Evolutionary conservation across 352 stramenopile genomes (phyloP).

Genomic region (Nothophytophthora sp.): DNA sequence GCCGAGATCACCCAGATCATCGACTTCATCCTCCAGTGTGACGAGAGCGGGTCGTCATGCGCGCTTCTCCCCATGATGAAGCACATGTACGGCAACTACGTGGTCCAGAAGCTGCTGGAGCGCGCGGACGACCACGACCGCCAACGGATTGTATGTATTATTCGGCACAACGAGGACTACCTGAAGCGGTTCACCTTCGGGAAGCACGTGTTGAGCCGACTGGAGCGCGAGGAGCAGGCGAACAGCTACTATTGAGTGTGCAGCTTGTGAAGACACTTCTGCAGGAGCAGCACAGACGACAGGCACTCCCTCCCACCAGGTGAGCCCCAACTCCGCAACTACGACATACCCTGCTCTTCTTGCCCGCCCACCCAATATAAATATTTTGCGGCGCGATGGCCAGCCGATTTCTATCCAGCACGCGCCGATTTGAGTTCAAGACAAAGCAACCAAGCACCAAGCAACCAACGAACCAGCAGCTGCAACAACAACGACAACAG

Average conservation of each 20-base stretch:
- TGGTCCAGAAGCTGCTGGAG: conserved; percentile 96
- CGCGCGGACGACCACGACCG: conserved; percentile 85
- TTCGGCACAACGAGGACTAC: conserved; percentile 89
- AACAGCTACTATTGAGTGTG: conserved; percentile 34
- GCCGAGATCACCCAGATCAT: conserved; percentile 83
- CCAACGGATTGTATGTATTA: conserved; percentile 89
- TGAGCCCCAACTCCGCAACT: conserved; percentile 19
- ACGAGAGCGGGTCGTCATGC: conserved; percentile 71
- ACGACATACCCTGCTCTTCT: conserved; percentile 27
- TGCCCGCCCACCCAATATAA: conserved; percentile 39
- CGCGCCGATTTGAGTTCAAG: conserved; percentile 28
- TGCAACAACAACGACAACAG: background rate
- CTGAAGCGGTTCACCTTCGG: conserved; percentile 93
- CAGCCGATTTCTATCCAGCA: conserved; percentile 8
- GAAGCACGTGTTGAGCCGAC: conserved; percentile 90
- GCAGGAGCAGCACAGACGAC: background rate
- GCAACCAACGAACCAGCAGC: conserved; percentile 4
- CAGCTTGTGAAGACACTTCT: conserved; percentile 2
- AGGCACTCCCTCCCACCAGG: conserved; percentile 9
- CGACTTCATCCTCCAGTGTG: conserved; percentile 74
- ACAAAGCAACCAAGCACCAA: background rate
- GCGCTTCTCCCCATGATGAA: conserved; percentile 94
- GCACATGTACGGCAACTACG: conserved; percentile 97
- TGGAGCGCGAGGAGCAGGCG: conserved; percentile 33
- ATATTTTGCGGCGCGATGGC: conserved; percentile 38